Base-by-base conservation (phyloP, 225 moss, liverwort and hornwort species). In the Pleurozium schreberi region DNA sequence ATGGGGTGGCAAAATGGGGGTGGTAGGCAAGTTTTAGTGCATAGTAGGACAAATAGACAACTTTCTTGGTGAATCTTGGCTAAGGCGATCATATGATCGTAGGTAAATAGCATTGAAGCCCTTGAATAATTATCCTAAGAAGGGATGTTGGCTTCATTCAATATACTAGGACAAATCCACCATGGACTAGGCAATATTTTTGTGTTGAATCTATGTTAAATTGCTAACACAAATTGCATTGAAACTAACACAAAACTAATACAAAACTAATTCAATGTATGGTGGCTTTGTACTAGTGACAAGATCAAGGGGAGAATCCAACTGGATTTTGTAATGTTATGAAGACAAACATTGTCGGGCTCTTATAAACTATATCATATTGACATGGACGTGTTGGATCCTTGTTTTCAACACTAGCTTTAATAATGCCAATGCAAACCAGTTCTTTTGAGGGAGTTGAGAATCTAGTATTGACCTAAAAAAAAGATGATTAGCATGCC, bases 1-100 rank as follows among this genome's bases (percentile, higher is more conserved):
- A n/a, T n/a, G n/a, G n/a, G n/a, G n/a, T n/a, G n/a, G n/a, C n/a
- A n/a, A n/a, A n/a, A n/a, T n/a, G n/a, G n/a, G n/a, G n/a, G n/a
- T n/a, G n/a, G n/a, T n/a, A n/a, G n/a, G n/a, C n/a, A n/a, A n/a
- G n/a, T n/a, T n/a, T n/a, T n/a, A n/a, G n/a, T n/a, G n/a, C n/a
- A n/a, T n/a, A n/a, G n/a, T n/a, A n/a, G n/a, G 36, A 53, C 0
- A 0, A 60, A 11, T 5, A 26, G 60, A 60, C 11, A 26, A 50
- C 36, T 5, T 52, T 52, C 3, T 36, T 36, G 36, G 1, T 52
- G 0, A 52, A 0, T 21, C 14, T 53, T 53, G 18, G 23, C 14
- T 14, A 36, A 23, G 14, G 8, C 0, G 0, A 53, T 38, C 6
- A 53, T 53, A 6, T 53, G 2, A 53, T 38, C 0, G 0, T 14